Conservation (phyloP, 345 rosid genomes). For the Camelina hispida region DNA sequence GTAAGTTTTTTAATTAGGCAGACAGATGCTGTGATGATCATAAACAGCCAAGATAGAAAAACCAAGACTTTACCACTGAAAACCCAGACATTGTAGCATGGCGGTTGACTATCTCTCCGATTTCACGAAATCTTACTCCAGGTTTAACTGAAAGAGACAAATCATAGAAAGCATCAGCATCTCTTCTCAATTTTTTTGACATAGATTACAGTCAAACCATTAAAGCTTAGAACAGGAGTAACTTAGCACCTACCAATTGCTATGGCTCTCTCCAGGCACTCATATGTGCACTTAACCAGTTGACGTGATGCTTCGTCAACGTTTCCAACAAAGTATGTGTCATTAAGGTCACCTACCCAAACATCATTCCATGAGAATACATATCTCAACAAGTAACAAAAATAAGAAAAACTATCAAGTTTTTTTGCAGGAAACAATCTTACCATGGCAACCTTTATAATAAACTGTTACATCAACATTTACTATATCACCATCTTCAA, state of each 20-base stretch:
- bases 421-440: conserved; percentile 26
- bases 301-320: conserved; percentile 88
- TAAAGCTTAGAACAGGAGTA: conserved; percentile 13
- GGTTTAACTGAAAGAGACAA: conserved; percentile 71
- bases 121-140: conserved; percentile 91
- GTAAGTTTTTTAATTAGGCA: conserved; percentile 3
- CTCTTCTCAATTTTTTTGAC: not conserved
- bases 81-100: conserved; percentile 92
- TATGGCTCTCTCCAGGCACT: conserved; percentile 95
- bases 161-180: conserved; percentile 3
- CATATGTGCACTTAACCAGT: conserved; percentile 83
- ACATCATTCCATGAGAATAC: conserved; percentile 21
- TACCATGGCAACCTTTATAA: conserved; percentile 97
- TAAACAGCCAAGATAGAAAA: not conserved
- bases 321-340: conserved; percentile 95
- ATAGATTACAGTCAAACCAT: not conserved
- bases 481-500: conserved; percentile 95
- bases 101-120: conserved; percentile 90
- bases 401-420: not conserved
- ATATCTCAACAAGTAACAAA: not conserved
- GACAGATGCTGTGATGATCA: not conserved
- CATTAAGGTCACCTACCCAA: conserved; percentile 87
- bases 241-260: conserved; percentile 61
- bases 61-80: conserved; percentile 75
- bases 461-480: conserved; percentile 87